Evolutionary conservation across 805 yeast species (phyloP).

Genomic region (Wickerhamiella domercqiae): DNA sequence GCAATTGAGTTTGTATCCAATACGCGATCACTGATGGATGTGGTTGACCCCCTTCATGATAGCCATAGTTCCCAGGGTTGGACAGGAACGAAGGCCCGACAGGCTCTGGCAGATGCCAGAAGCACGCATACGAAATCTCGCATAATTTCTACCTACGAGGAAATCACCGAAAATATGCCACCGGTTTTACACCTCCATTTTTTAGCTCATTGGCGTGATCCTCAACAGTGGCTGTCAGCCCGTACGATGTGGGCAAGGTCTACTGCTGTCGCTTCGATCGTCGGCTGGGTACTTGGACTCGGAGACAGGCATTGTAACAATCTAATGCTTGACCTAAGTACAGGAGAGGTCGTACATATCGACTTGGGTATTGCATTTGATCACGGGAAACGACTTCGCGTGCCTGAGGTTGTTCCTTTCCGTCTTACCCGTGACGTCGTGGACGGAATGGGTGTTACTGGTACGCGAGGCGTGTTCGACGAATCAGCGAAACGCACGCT

Average conservation of each 20-base stretch:
- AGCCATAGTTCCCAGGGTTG: slow-evolving; percentile 29
- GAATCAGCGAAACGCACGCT: slow-evolving; percentile 61
- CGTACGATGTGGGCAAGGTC: slow-evolving; percentile 57
- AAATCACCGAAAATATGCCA: slow-evolving; percentile 34
- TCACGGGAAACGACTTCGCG: slow-evolving; percentile 66
- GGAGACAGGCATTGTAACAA: slow-evolving; percentile 95
- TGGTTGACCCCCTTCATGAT: slow-evolving; percentile 49
- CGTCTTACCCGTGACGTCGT: slow-evolving; percentile 77
- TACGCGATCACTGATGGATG: slow-evolving; percentile 55
- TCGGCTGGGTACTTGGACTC: slow-evolving; percentile 76
- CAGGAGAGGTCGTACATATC: slow-evolving; percentile 91
- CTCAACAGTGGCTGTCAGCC: slow-evolving; percentile 60
- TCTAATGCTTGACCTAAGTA: slow-evolving; percentile 57
- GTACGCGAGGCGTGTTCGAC: slow-evolving; percentile 61
- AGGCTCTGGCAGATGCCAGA: slow-evolving; percentile 24
- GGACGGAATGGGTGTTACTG: slow-evolving; percentile 87
- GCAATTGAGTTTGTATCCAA: slow-evolving; percentile 77
- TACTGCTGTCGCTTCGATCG: slow-evolving; percentile 68
- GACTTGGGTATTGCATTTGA: slow-evolving; percentile 95
- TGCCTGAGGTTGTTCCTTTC: slow-evolving; percentile 92
- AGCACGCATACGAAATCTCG: slow-evolving; percentile 26
- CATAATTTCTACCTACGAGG: slow-evolving; percentile 24
- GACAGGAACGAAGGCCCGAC: slow-evolving; percentile 43
- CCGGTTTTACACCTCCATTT: slow-evolving; percentile 67
- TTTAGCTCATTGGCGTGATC: slow-evolving; percentile 44